Percentiles rank a stretch among this genome's conserved stretches.
phyloP scores from a whole-genome alignment of 2,329 filamentous ascomycete genomes.

The Fusarium circinatum region DNA sequence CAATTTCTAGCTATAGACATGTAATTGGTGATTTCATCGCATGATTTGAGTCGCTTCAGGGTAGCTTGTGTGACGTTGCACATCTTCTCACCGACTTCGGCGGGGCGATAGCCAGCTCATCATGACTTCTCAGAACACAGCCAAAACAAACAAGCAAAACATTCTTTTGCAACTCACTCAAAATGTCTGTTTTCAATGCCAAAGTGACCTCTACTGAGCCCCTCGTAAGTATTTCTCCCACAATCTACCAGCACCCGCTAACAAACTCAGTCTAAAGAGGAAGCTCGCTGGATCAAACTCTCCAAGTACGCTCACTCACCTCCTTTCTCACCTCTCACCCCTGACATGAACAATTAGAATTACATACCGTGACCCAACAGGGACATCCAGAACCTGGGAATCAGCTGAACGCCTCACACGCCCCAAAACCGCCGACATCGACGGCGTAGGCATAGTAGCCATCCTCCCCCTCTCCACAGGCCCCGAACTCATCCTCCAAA shows the following conservation, averaged over 20 bases:
- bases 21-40: not conserved
- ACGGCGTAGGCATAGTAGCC: conserved; percentile 79
- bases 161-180: not conserved
- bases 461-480: conserved; percentile 67
- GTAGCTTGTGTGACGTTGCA: conserved; percentile 25
- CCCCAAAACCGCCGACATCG: conserved; percentile 69
- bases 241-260: not conserved
- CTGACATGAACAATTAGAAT: conserved; percentile 54
- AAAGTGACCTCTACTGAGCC: conserved; percentile 58
- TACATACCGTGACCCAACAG: conserved; percentile 72
- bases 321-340: not conserved
- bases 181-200: conserved; percentile 56
- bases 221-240: conserved; percentile 50
- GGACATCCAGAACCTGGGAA: conserved; percentile 73
- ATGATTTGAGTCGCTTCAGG: conserved; percentile 11
- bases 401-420: conserved; percentile 77
- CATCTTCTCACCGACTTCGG: conserved; percentile 32
- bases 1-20: accelerated
- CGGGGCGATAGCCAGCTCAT: conserved; percentile 8
- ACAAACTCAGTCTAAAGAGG: conserved; percentile 54
- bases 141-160: not conserved
- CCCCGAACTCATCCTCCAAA: conserved; percentile 70
- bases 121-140: conserved; percentile 6
- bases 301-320: conserved; percentile 57
- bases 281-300: conserved; percentile 70